These are phyloP conservation scores for Harringtonia lauricola DNA, from an alignment of 2,329 filamentous ascomycete genomes.

Conservation along the genomic window DNA sequence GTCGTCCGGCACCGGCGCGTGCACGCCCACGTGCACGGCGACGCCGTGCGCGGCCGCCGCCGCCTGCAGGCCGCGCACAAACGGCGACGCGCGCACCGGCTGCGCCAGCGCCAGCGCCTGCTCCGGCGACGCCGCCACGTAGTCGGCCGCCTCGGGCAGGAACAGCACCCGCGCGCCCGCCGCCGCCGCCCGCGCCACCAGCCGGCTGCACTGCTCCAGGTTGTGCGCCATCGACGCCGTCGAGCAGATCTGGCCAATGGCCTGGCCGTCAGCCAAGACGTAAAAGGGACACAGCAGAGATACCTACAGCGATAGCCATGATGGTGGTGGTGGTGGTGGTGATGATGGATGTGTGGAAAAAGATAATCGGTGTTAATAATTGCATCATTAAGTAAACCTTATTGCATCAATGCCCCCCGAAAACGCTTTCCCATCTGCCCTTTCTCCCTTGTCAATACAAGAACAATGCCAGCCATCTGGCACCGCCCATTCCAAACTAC, in stretches of 20 bases:
- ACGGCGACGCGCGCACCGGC: constrained; percentile 54
- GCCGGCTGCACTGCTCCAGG: constrained; percentile 61
- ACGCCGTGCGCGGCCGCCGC: constrained; percentile 54
- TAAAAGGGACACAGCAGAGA: neutral
- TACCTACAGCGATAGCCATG: constrained; percentile 2
- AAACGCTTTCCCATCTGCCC: too few relatives aligned
- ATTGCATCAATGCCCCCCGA: too few relatives aligned
- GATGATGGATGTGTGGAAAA: too few relatives aligned
- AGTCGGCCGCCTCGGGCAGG: constrained; percentile 85
- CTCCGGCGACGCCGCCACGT: constrained; percentile 59
- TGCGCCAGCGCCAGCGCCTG: constrained; percentile 63
- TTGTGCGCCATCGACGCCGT: constrained; percentile 70
- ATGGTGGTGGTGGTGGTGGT: too few relatives aligned
- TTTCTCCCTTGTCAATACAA: too few relatives aligned
- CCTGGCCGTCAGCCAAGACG: too few relatives aligned
- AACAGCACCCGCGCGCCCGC: constrained; percentile 80
- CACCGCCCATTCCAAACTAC: too few relatives aligned
- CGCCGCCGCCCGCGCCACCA: constrained; percentile 61
- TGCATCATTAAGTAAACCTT: too few relatives aligned
- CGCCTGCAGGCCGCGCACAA: constrained; percentile 63
- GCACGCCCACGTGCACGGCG: constrained; percentile 77
- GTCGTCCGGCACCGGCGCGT: constrained; percentile 47
- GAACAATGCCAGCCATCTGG: too few relatives aligned
- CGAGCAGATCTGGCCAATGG: constrained; percentile 82
- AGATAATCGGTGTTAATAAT: too few relatives aligned